phyloP scores from a whole-genome alignment of 371 early-diverging fungal genomes.

The Smittium mucronatum region DNA sequence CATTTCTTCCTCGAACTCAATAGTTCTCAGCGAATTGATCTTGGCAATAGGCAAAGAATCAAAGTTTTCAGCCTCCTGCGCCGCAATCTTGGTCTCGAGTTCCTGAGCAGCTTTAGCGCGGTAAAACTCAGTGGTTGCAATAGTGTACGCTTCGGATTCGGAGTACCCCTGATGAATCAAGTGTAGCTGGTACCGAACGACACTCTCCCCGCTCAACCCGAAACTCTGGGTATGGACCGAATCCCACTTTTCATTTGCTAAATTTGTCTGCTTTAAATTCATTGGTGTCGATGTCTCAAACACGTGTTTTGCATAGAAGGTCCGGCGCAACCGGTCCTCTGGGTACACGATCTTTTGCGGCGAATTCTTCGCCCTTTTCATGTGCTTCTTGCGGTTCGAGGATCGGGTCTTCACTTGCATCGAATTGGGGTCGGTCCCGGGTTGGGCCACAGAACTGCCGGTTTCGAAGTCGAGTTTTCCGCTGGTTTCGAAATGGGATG shows the following conservation, averaged over 20 bases:
- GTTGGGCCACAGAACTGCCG: neutral
- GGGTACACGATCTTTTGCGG: slow-evolving; percentile 60
- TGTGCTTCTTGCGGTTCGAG: slow-evolving; percentile 26
- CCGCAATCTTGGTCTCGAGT: slow-evolving; percentile 46
- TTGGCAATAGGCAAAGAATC: slow-evolving; percentile 20
- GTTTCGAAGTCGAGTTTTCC: slow-evolving; percentile 25
- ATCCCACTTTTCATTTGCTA: slow-evolving; percentile 2
- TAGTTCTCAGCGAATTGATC: neutral
- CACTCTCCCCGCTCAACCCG: slow-evolving; percentile 25
- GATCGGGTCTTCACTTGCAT: slow-evolving; percentile 13
- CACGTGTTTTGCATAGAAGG: slow-evolving; percentile 80
- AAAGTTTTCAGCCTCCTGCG: slow-evolving; percentile 41
- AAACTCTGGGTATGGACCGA: neutral
- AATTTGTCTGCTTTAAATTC: slow-evolving; percentile 43
- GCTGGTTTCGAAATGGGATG: slow-evolving; percentile 26
- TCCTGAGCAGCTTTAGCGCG: slow-evolving; percentile 58
- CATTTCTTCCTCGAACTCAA: neutral
- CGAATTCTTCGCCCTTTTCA: slow-evolving; percentile 21
- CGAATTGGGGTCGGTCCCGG: neutral
- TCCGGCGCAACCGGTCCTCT: slow-evolving; percentile 68
- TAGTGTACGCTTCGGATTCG: slow-evolving; percentile 58
- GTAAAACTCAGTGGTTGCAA: slow-evolving; percentile 57
- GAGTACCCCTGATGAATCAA: slow-evolving; percentile 48
- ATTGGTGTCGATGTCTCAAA: slow-evolving; percentile 64
- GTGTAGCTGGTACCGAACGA: slow-evolving; percentile 61